phyloP scores from a whole-genome alignment of 495 filamentous ascomycete species.

The Tuber aestivum region DNA sequence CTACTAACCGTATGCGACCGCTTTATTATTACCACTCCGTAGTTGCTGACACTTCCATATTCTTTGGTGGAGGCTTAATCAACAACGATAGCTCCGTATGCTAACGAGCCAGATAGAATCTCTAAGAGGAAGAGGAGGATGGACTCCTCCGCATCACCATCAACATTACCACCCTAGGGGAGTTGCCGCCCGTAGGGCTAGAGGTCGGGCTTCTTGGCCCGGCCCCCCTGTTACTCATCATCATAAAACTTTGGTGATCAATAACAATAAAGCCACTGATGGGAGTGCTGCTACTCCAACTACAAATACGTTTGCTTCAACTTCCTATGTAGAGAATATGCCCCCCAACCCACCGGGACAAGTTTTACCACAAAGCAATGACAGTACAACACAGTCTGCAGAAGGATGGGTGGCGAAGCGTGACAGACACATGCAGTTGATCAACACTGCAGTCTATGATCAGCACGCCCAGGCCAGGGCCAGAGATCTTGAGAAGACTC shows the following conservation, averaged over 20 bases:
- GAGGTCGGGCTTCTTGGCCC: conserved; percentile 45
- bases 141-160: conserved; percentile 8
- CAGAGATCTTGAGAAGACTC: conserved; percentile 67
- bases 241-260: conserved; percentile 41
- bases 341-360: not conserved
- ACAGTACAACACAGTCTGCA: conserved; percentile 1
- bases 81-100: conserved; percentile 6
- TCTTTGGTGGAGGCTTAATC: conserved; percentile 4
- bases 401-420: conserved; percentile 67
- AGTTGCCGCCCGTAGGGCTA: conserved; percentile 45
- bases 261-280: conserved; percentile 31
- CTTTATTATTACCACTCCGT: conserved; percentile 5
- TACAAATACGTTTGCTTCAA: conserved; percentile 26
- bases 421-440: conserved; percentile 82
- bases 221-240: conserved; percentile 41
- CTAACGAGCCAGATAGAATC: conserved; percentile 20
- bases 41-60: conserved; percentile 4
- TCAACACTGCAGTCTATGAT: conserved; percentile 77
- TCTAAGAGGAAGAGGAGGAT: conserved; percentile 31
- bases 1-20: conserved; percentile 36
- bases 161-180: conserved; percentile 44
- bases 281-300: conserved; percentile 23
- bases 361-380: not conserved
- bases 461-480: conserved; percentile 63
- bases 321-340: conserved; percentile 1